A percentile compares a stretch with the other conserved stretches of the same genome.
Conservation (phyloP, 305 asterid species). For the Euphrasia arctica region DNA sequence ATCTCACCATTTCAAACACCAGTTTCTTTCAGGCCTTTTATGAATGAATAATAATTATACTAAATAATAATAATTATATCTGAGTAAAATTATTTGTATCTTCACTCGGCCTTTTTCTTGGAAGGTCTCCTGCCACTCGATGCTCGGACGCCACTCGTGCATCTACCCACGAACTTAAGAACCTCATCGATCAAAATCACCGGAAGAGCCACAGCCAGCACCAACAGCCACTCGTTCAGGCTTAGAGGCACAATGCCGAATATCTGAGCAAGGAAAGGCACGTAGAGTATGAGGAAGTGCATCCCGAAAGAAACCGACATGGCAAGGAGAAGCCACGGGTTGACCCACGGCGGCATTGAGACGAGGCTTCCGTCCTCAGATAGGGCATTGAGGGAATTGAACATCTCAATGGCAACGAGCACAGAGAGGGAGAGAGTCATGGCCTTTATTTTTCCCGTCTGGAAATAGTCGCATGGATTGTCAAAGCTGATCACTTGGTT, state of each 20-base stretch:
- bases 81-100: too few species aligned
- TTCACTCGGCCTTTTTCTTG: conserved; percentile 61
- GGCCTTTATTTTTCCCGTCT: conserved; percentile 84
- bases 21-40: conserved; percentile 10
- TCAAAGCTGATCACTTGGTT: conserved; percentile 46
- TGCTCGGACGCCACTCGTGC: conserved; percentile 45
- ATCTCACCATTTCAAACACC: conserved; percentile 22
- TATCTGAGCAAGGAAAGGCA: conserved; percentile 85
- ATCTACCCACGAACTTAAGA: conserved; percentile 81
- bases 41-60: background rate
- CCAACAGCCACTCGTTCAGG: conserved; percentile 83
- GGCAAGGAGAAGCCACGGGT: conserved; percentile 94
- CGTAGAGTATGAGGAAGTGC: conserved; percentile 89
- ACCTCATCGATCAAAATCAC: conserved; percentile 86
- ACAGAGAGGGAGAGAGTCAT: conserved; percentile 95
- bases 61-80: background rate
- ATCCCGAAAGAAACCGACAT: conserved; percentile 85
- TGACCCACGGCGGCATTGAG: conserved; percentile 99
- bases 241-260: conserved; percentile 91
- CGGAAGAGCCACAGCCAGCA: conserved; percentile 70
- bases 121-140: conserved; percentile 35
- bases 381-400: conserved; percentile 89
- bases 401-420: conserved; percentile 95
- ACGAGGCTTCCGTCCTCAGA: conserved; percentile 93
- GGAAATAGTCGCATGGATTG: conserved; percentile 89